A percentile compares a stretch with the other conserved stretches of the same genome.
These are phyloP conservation scores for Sicyos edulis DNA, from an alignment of 306 rosid genomes.

Conservation along the genomic window DNA sequence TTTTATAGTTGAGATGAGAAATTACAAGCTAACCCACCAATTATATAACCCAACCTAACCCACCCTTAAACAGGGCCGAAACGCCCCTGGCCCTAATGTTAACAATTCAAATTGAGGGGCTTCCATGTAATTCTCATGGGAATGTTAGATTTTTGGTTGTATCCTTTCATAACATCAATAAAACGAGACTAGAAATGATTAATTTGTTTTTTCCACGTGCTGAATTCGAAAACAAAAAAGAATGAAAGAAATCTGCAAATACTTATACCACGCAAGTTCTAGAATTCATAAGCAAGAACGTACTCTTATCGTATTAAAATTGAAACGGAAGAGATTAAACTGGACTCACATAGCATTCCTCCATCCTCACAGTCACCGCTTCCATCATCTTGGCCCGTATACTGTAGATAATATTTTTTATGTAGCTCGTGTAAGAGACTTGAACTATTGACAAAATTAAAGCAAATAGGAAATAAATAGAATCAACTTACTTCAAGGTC, in stretches of 20 bases:
- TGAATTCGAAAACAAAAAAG: not conserved
- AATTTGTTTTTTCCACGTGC: not conserved
- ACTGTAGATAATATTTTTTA: constrained; percentile 33
- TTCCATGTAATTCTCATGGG: not conserved
- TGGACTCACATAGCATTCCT: constrained; percentile 82
- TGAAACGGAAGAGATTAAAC: not conserved
- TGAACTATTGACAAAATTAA: not conserved
- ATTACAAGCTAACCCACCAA: too few relatives aligned
- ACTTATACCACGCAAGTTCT: not conserved
- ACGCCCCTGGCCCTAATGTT: not conserved
- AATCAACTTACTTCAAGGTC: constrained; percentile 42
- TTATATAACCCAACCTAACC: too few relatives aligned
- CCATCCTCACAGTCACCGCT: constrained; percentile 78
- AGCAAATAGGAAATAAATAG: constrained; percentile 13
- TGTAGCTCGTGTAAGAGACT: not conserved
- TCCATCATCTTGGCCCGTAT: constrained; percentile 52
- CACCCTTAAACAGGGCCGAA: too few relatives aligned
- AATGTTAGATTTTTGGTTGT: not conserved
- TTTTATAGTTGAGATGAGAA: too few relatives aligned
- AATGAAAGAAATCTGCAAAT: not conserved
- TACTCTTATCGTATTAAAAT: not conserved
- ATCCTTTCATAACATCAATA: not conserved
- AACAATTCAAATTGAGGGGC: not conserved
- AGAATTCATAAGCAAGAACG: not conserved
- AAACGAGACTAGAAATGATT: not conserved